Percentiles rank a stretch among this genome's conserved stretches.
Evolutionary conservation across 768 basidiomycete genomes (phyloP).

Genomic region (Strobilomyces confusus): DNA sequence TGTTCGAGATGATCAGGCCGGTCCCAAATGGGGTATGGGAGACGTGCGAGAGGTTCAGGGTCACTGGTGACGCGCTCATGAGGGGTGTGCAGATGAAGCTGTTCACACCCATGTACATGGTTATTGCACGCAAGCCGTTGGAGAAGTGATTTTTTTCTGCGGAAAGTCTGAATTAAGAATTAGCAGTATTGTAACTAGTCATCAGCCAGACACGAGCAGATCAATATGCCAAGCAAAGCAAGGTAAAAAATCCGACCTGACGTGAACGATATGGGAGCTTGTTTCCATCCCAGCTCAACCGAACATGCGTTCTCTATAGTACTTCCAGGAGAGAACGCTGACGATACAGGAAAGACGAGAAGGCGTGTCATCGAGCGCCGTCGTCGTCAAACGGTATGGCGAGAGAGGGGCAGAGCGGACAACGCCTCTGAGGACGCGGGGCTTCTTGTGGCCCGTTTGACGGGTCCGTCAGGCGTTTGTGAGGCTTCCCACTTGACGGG

Average conservation of each 20-base stretch:
- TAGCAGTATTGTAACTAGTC: too few species aligned
- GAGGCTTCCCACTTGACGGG: constrained; percentile 2
- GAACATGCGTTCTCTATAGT: not conserved
- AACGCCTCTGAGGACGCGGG: not conserved
- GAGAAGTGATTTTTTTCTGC: not conserved
- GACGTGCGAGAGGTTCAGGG: constrained; percentile 88
- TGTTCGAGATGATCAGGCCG: too few species aligned
- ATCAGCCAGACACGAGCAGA: not conserved
- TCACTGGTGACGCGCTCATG: too few species aligned
- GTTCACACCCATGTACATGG: constrained; percentile 85
- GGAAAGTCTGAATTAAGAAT: too few species aligned
- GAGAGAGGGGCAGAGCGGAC: not conserved
- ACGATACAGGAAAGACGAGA: not conserved
- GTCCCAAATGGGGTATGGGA: constrained; percentile 93
- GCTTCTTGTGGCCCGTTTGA: constrained; percentile 19
- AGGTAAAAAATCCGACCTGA: not conserved
- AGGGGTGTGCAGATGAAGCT: too few species aligned
- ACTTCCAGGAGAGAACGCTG: not conserved
- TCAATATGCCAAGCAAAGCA: not conserved
- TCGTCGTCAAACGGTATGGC: not conserved
- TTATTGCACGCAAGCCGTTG: constrained; percentile 52
- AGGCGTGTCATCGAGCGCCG: too few species aligned
- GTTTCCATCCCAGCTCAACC: not conserved
- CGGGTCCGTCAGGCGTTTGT: not conserved
- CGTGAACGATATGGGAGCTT: not conserved